Base-by-base conservation (phyloP, 345 rosid genomes). In the Boechera stricta region DNA sequence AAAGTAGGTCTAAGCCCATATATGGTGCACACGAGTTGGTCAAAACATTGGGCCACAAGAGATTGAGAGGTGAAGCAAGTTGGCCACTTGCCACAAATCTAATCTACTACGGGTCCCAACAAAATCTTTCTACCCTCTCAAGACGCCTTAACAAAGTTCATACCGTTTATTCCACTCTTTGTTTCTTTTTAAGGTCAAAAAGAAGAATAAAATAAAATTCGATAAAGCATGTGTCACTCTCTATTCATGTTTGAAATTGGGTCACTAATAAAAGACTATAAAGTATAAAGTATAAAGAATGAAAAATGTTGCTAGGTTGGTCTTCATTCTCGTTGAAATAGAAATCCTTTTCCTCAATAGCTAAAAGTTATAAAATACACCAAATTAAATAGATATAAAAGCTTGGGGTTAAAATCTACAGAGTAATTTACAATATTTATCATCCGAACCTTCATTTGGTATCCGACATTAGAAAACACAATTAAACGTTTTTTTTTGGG, bases 51-150 rank as follows among this genome's bases (percentile, higher is more conserved):
- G 80, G 75, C 58, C 75, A 69, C 60, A 54, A 69, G 48, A 77
- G 69, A 60, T 18, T 68, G 79, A 76, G 64, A 52, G 70, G 59
- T 63, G 66, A 77, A 70, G 59, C 76, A 63, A 77, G 59, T 77
- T 70, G 80, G 65, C 69, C 24, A 70, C 12, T 63, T 39, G 47
- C 69, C 16, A 76, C 75, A 62, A 16, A 35, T 63, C 44, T 77
- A 64, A 71, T 71, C 76, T 71, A 7, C 4, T 24, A 54, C 24
- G 49, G 80, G 72, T 10, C 72, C 80, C 76, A 55, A 7, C 5
- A 0, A 64, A 60, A 77, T 71, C 5, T 53, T 53, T 39, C 69
- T 60, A 75, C 62, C 45, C 56, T 42, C 56, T 24, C 5, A 55
- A 62, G 61, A 76, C 64, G 55, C 31, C 66, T 77, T 77, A 63